Evolutionary conservation across 2,329 filamentous ascomycete genomes (phyloP).

Genomic region (Kalmusia sp.): DNA sequence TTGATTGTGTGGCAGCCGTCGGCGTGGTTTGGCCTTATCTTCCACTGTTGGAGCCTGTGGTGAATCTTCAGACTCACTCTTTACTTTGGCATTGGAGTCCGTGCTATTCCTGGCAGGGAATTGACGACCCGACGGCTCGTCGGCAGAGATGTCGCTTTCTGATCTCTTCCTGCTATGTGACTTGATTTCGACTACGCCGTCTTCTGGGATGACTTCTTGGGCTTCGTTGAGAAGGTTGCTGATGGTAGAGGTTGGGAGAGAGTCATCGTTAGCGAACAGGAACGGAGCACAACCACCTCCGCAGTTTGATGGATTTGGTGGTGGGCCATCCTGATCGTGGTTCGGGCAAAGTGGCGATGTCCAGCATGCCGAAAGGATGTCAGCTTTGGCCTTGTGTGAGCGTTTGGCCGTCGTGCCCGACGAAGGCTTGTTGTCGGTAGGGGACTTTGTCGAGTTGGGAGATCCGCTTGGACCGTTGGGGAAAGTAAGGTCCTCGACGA

Average conservation of each 20-base stretch:
- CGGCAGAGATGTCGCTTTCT: constrained; percentile 40
- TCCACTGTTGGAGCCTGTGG: constrained; percentile 25
- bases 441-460: constrained; percentile 18
- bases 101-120: constrained; percentile 28
- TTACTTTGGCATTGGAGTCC: constrained; percentile 30
- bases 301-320: constrained; percentile 50
- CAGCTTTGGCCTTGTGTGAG: constrained; percentile 41
- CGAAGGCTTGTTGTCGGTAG: constrained; percentile 17
- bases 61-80: constrained; percentile 41
- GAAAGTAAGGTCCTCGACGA: constrained; percentile 48
- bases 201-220: constrained; percentile 41
- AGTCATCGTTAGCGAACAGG: constrained; percentile 45
- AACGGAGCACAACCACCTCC: constrained; percentile 50
- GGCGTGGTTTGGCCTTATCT: constrained; percentile 42
- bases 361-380: constrained; percentile 50
- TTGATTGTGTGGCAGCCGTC: constrained; percentile 52
- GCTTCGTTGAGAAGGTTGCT: constrained; percentile 34
- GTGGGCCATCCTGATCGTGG: constrained; percentile 44
- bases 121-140: constrained; percentile 39
- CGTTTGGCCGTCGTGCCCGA: constrained; percentile 36
- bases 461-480: constrained; percentile 40
- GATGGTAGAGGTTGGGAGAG: constrained; percentile 37
- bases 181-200: constrained; percentile 48
- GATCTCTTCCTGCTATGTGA: constrained; percentile 43
- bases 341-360: constrained; percentile 51